Percentiles rank a stretch among this genome's conserved stretches.
phyloP scores from a whole-genome alignment of 164 flowering plant genomes.

The Vitis labrusca region DNA sequence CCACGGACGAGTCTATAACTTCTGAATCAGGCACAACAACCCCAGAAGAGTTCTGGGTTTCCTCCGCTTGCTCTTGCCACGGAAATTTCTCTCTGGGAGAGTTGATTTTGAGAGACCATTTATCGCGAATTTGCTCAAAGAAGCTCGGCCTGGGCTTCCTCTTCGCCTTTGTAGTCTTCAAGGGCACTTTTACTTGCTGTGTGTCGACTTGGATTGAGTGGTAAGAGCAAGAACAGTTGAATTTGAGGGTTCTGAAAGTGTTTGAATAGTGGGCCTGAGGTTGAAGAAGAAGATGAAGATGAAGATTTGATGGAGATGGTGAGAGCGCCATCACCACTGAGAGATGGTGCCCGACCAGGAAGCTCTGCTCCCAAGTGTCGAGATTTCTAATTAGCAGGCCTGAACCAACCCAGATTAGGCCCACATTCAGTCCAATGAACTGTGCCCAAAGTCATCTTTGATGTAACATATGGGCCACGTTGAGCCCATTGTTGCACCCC shows the following conservation, averaged over 20 bases:
- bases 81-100: constrained; percentile 56
- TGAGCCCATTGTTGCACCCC: no score
- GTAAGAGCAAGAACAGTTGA: constrained; percentile 20
- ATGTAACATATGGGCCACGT: no score
- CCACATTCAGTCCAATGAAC: no score
- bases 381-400: no score
- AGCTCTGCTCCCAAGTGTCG: not conserved
- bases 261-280: constrained; percentile 12
- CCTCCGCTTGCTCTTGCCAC: constrained; percentile 54
- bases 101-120: constrained; percentile 59
- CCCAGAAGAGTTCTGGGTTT: constrained; percentile 7
- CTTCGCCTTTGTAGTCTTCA: constrained; percentile 39
- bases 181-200: constrained; percentile 12
- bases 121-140: constrained; percentile 53
- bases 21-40: constrained; percentile 2
- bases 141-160: constrained; percentile 80
- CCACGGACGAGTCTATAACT: not conserved
- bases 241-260: constrained; percentile 18
- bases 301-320: constrained; percentile 10
- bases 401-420: no score
- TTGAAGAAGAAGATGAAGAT: constrained; percentile 16
- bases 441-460: no score
- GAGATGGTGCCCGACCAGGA: constrained; percentile 11
- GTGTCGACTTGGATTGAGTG: constrained; percentile 24
- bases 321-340: constrained; percentile 23